Conservation (phyloP, 176 grass and related monocot genomes). For the Musa schizocarpa region DNA sequence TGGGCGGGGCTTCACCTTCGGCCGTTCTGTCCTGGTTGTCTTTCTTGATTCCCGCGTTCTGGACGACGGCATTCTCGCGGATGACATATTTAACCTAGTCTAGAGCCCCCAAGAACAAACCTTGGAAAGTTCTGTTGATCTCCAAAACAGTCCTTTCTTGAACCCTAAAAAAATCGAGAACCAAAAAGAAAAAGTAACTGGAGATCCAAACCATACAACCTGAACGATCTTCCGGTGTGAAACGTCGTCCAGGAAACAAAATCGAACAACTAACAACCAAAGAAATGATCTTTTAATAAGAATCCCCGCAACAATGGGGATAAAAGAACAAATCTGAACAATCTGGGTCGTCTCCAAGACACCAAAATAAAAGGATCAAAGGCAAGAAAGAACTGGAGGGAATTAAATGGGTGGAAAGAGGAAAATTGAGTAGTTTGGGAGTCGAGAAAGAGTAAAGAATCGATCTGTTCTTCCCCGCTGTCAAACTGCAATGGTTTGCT, state of each 20-base stretch:
- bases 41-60: not conserved
- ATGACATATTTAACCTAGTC: constrained; percentile 47
- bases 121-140: not conserved
- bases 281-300: not conserved
- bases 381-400: not conserved
- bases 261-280: constrained; percentile 11
- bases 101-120: constrained; percentile 2
- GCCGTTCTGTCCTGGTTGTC: constrained; percentile 20
- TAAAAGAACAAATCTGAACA: not conserved
- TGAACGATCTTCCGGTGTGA: constrained; percentile 26
- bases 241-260: not conserved
- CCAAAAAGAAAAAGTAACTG: not conserved
- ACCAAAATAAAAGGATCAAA: not conserved
- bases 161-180: constrained; percentile 19
- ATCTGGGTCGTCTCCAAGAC: not conserved
- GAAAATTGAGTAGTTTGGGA: not conserved
- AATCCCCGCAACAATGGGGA: not conserved
- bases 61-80: constrained; percentile 45
- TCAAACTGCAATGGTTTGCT: not conserved
- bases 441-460: not conserved
- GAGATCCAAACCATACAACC: not conserved
- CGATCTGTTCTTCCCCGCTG: not conserved
- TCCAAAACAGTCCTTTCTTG: not conserved
- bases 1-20: constrained; percentile 37
- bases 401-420: not conserved